Evolutionary conservation across 305 asterid species (phyloP).

Genomic region (Fraxinus sp.): DNA sequence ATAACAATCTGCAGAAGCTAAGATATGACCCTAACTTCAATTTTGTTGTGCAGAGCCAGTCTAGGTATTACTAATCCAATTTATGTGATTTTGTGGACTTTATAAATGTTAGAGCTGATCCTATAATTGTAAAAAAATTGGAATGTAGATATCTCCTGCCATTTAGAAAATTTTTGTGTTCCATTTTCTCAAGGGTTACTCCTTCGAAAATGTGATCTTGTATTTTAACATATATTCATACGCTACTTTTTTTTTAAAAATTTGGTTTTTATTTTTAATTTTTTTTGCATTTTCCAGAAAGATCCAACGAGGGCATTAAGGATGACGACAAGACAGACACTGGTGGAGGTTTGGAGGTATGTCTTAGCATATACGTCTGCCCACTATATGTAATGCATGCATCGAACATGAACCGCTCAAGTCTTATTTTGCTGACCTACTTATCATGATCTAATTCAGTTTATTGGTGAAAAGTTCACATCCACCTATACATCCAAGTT

Average conservation of each 20-base stretch:
- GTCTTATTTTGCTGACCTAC: neutral
- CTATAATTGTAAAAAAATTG: neutral
- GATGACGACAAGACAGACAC: constrained; percentile 87
- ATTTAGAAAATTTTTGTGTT: neutral
- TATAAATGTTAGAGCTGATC: neutral
- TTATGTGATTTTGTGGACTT: neutral
- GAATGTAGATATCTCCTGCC: neutral
- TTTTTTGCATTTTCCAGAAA: constrained; percentile 43
- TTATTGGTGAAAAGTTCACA: neutral
- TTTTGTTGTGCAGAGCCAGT: neutral
- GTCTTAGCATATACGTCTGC: constrained; percentile 7
- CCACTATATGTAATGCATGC: neutral
- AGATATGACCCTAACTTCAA: neutral
- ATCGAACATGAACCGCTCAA: neutral
- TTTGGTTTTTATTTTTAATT: neutral
- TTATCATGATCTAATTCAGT: neutral
- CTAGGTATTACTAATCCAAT: neutral
- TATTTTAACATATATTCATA: neutral
- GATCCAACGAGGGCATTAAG: constrained; percentile 73
- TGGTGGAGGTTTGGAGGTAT: constrained; percentile 88
- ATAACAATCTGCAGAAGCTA: neutral
- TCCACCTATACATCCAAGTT: neutral
- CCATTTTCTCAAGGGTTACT: neutral
- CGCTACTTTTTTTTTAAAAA: neutral
- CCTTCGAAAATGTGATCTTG: neutral